Evolutionary conservation across 2,329 filamentous ascomycete genomes (phyloP).

Genomic region (Aspergillus pseudoviridinutans): DNA sequence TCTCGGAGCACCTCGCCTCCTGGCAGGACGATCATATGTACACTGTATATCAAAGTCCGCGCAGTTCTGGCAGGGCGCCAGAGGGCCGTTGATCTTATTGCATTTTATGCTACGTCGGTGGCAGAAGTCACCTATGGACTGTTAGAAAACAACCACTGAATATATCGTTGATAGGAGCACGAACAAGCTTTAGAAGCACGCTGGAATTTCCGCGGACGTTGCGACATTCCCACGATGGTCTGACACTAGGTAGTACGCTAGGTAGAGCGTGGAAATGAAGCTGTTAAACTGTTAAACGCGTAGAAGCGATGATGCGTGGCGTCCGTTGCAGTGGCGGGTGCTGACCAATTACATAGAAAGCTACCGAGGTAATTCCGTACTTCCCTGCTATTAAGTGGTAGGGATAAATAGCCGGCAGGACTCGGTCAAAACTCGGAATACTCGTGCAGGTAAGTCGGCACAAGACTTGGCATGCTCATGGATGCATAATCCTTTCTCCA

Average conservation of each 20-base stretch:
- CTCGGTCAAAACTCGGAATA: no score
- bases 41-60: background rate
- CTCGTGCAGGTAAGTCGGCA: no score
- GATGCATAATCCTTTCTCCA: no score
- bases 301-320: background rate
- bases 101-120: background rate
- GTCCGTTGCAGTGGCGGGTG: background rate
- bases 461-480: no score
- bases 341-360: background rate
- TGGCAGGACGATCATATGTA: background rate
- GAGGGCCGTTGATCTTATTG: background rate
- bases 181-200: background rate
- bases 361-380: no score
- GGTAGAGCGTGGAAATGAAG: background rate
- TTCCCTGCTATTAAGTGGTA: no score
- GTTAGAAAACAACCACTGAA: background rate
- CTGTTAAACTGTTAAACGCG: background rate
- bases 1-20: background rate
- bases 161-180: background rate
- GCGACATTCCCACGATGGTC: background rate
- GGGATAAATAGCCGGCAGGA: no score
- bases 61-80: background rate
- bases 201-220: background rate
- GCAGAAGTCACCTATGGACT: background rate
- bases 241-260: no score